phyloP scores from a whole-genome alignment of 202 grass and related monocot genomes.

The Carex sylvatica region DNA sequence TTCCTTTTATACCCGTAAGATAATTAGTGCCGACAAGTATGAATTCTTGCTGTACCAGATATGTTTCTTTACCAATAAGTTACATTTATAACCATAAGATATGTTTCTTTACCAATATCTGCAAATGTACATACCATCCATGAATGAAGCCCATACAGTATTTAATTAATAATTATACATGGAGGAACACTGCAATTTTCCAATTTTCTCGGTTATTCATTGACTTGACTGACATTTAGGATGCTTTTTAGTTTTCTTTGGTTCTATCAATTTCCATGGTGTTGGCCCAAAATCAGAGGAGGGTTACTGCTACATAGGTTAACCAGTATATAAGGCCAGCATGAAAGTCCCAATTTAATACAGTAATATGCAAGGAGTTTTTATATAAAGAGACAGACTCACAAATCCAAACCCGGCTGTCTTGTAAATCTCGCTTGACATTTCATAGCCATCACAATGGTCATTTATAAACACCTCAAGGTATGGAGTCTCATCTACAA shows the following conservation, averaged over 20 bases:
- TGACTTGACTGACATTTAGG: background rate
- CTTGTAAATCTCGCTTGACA: constrained; percentile 39
- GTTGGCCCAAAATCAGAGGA: background rate
- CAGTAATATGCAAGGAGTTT: background rate
- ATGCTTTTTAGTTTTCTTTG: background rate
- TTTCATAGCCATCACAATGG: constrained; percentile 37
- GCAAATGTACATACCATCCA: background rate
- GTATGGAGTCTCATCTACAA: constrained; percentile 53
- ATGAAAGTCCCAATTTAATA: background rate
- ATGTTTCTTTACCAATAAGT: background rate
- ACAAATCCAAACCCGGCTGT: constrained; percentile 43
- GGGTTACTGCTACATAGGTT: background rate
- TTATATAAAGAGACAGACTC: background rate
- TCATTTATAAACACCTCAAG: constrained; percentile 41
- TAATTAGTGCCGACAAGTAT: background rate
- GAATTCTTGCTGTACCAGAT: background rate
- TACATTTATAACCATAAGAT: background rate
- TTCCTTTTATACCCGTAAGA: background rate
- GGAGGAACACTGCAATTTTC: background rate
- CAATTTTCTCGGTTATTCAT: background rate
- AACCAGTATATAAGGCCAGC: background rate
- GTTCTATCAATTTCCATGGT: background rate
- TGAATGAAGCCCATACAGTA: background rate
- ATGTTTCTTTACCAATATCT: too few relatives aligned
- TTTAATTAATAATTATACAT: background rate